Percentiles rank a stretch among this genome's conserved stretches.
Conservation (phyloP, 202 grass and related monocot genomes). For the Eragrostis tef region DNA sequence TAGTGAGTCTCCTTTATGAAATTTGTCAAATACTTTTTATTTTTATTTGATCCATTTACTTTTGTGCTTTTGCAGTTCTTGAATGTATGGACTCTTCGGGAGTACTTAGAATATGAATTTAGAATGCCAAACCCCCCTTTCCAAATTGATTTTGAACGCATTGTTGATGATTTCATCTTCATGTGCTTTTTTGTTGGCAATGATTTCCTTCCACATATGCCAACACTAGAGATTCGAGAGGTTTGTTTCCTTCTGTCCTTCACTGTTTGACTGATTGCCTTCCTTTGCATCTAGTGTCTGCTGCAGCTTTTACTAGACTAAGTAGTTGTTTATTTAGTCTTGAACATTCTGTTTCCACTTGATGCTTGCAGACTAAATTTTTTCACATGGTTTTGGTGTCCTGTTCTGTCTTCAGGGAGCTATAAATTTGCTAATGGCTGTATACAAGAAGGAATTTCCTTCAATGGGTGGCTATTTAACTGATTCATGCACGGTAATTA, state of each 20-base stretch:
- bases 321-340: slow-evolving; percentile 24
- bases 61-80: slow-evolving; percentile 71
- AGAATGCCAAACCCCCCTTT: slow-evolving; percentile 86
- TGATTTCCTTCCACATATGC: slow-evolving; percentile 99
- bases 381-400: slow-evolving; percentile 35
- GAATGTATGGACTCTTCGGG: slow-evolving; percentile 97
- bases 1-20: slow-evolving; percentile 4
- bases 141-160: slow-evolving; percentile 89
- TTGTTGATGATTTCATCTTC: slow-evolving; percentile 99
- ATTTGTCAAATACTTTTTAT: neutral
- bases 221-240: slow-evolving; percentile 97
- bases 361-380: slow-evolving; percentile 32
- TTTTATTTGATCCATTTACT: slow-evolving; percentile 13
- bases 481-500: slow-evolving; percentile 81
- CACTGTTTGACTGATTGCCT: slow-evolving; percentile 25
- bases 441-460: slow-evolving; percentile 93
- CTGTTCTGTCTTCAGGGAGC: slow-evolving; percentile 68
- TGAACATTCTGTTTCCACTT: neutral
- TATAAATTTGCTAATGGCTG: slow-evolving; percentile 97
- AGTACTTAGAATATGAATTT: slow-evolving; percentile 96
- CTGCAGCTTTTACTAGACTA: slow-evolving; percentile 11
- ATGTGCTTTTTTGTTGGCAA: slow-evolving; percentile 99
- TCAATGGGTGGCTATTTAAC: slow-evolving; percentile 90
- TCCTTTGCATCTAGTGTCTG: slow-evolving; percentile 18
- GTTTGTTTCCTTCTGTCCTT: slow-evolving; percentile 55